Conservation (phyloP, 192 early-diverging fungal genomes). For the Thoreauomyces humboldtii region DNA sequence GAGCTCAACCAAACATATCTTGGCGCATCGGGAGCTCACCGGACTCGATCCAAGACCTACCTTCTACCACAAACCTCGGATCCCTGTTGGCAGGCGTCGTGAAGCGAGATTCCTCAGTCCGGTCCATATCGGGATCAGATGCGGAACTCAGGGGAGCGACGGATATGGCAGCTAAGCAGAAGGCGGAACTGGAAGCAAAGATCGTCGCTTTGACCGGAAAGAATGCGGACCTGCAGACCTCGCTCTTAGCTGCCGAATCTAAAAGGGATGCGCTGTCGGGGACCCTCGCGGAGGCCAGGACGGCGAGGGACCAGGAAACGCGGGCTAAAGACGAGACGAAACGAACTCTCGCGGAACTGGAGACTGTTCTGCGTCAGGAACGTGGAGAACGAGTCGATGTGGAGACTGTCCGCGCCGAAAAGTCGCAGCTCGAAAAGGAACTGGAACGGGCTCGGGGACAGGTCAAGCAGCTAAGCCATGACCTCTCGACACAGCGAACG, state of each 20-base stretch:
- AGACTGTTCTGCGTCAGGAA: constrained; percentile 11
- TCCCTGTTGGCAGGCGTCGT: too few species aligned
- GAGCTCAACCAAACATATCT: constrained; percentile 26
- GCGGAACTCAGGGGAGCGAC: too few species aligned
- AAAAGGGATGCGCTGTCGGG: constrained; percentile 21
- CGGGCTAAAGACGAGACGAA: constrained; percentile 23
- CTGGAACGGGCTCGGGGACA: constrained; percentile 21
- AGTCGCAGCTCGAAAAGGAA: constrained; percentile 10
- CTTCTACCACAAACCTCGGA: too few species aligned
- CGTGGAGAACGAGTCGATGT: constrained; percentile 11
- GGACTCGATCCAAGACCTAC: too few species aligned
- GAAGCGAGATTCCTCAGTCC: too few species aligned
- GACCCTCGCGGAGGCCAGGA: constrained; percentile 2
- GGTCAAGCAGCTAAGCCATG: constrained; percentile 18
- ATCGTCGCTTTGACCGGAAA: background rate
- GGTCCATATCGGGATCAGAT: too few species aligned
- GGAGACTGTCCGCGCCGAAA: background rate
- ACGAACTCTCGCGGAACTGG: constrained; percentile 24
- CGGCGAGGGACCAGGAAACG: constrained; percentile 12
- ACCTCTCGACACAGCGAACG: background rate
- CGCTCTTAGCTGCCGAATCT: constrained; percentile 9
- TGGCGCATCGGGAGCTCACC: constrained; percentile 25
- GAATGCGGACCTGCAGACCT: constrained; percentile 18
- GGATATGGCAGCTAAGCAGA: constrained; percentile 9
- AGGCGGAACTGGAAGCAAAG: constrained; percentile 21